These are phyloP conservation scores for Coemansia umbellata DNA, from an alignment of 192 early-diverging fungal genomes.

Conservation along the genomic window DNA sequence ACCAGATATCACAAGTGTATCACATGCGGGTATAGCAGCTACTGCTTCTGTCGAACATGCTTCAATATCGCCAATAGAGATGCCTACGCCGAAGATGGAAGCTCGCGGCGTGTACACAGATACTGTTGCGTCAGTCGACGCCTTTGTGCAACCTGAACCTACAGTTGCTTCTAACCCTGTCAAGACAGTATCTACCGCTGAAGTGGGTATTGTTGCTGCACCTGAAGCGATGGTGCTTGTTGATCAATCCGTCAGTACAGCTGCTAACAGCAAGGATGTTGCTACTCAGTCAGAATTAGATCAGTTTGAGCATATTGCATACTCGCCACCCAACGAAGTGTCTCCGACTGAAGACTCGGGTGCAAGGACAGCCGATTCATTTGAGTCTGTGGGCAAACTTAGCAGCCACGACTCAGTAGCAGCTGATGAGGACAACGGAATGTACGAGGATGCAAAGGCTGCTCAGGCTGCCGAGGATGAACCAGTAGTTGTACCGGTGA, in stretches of 20 bases:
- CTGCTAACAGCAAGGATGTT: neutral
- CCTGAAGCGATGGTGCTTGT: neutral
- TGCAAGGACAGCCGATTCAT: neutral
- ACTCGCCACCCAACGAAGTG: neutral
- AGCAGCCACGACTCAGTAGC: neutral
- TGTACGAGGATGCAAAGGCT: neutral
- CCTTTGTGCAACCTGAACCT: too few relatives aligned
- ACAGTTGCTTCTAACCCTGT: too few relatives aligned
- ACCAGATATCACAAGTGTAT: neutral
- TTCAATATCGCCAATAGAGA: neutral
- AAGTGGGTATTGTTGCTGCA: neutral
- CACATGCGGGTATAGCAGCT: constrained; percentile 1
- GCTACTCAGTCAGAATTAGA: neutral
- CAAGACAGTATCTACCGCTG: neutral
- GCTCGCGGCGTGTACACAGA: neutral
- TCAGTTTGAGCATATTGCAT: neutral
- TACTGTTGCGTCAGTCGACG: too few relatives aligned
- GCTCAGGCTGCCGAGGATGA: neutral
- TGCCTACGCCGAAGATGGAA: neutral
- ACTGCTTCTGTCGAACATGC: neutral
- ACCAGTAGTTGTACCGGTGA: neutral
- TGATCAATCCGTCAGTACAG: neutral
- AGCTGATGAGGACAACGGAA: constrained; percentile 6
- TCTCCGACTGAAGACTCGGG: neutral
- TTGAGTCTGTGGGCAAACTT: constrained; percentile 6